Evolutionary conservation across 768 basidiomycete species (phyloP), one percentile per base, ranked within the genome.

Genomic region (Mycena rebaudengoi): DNA sequence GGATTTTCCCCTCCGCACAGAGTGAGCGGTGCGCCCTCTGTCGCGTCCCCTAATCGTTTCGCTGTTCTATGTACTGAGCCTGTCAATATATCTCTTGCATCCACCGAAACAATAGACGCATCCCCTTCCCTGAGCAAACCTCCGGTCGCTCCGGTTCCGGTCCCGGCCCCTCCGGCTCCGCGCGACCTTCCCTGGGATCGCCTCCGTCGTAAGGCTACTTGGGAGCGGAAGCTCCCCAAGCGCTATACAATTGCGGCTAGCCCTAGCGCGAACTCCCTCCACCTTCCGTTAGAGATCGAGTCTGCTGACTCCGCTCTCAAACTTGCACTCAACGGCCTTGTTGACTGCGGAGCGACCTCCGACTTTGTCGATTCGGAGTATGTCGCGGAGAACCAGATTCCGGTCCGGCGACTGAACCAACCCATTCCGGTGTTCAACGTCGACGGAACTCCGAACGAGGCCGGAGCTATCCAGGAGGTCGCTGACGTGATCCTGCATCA

Each of bases 361-460:
- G n/a, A n/a, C n/a, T n/a, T n/a, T n/a, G n/a, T n/a, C n/a, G n/a
- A n/a, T n/a, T n/a, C n/a, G n/a, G n/a, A n/a, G n/a, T n/a, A n/a
- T n/a, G n/a, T n/a, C n/a, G n/a, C n/a, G n/a, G 62, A 56, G 26
- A 44, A 56, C 26, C 62, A 50, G 29, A 60, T 66, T 16, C 50
- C 33, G 18, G 12, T 26, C 37, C 32, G 53, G 8, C 23, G 44
- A 6, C 21, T 45, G n/a, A n/a, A 40, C 6, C 52, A 69, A 18
- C 53, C 51, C 25, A 68, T 62, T 11, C 66, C 45, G 20, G 68
- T 69, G n/a, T 67, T 52, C 67, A 71, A 72, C 62, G 52, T 53
- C 3, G 70, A 75, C 59, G 70, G 66, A 11, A 68, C 71, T 16
- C 64, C 37, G 5, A 75, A 74, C 25, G 61, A 73, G 30, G 65